Base-by-base conservation (phyloP, 768 basidiomycete species). In the Dentipellis sp. region DNA sequence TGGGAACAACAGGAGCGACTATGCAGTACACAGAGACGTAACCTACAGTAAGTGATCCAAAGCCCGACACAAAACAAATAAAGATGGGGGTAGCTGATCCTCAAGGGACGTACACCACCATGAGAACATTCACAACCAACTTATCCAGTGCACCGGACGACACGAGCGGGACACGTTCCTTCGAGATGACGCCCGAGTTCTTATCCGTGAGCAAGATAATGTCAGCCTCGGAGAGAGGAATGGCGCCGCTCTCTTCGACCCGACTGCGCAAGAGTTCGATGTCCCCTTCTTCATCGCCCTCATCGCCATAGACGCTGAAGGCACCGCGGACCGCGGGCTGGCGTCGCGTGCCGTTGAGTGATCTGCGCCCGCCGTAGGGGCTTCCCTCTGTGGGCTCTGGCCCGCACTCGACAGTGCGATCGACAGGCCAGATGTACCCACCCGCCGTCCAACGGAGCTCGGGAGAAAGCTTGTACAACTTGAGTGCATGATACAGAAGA, bases 381-480 rank as follows among this genome's bases (percentile, higher is more conserved):
- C 55, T 65, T 19, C 72, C 69, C 8, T 61, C 58, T 55, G 74
- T 68, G 39, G 83, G 80, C 52, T 72, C 72, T 39, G 75, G 75
- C 55, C 59, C 56, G 35, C 79, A 77, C 63, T 90, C 86, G 17
- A 90, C 83, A 0, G 79, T 77, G 52, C 80, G 79, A 63, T 87
- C 84, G 22, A 80, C 74, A 0, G 88, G 82, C 89, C 90, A 91
- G 58, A 91, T 75, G 66, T 86, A 90, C 17, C 88, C 88, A 1
- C 88, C 88, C 35, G 90, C 89, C 16, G 83, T 81, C 84, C 87
- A 91, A 57, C 86, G 86, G 1, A 91, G 75, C 58, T 86, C 86
- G 0, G 87, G 86, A 1, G 72, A 68, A 48, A 91, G 80, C 58
- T 89, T 89, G 74, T 83, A 88, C 39, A 84, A 68, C 67, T 86